Percentiles rank a stretch among this genome's conserved stretches.
These are phyloP conservation scores for Pseudognaphalium luteoalbum DNA, from an alignment of 129 eudicot species.

Conservation along the genomic window DNA sequence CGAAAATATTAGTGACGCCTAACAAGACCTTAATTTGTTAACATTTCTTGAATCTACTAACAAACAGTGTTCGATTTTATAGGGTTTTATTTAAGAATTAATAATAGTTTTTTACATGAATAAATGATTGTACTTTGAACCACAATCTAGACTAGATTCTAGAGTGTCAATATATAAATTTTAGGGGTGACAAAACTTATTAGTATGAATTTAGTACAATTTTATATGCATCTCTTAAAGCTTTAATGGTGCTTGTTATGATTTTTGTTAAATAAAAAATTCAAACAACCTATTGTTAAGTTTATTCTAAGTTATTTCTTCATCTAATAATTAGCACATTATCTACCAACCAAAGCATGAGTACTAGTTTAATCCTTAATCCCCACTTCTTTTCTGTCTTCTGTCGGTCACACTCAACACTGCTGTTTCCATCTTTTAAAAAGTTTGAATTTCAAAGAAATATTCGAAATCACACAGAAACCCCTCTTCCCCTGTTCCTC, in stretches of 20 bases:
- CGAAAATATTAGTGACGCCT: not conserved
- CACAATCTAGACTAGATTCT: no score
- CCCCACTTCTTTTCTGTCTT: constrained; percentile 13
- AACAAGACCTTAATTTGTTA: not conserved
- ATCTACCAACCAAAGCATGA: constrained; percentile 18
- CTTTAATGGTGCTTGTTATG: no score
- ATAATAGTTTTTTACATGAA: no score
- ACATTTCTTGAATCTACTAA: not conserved
- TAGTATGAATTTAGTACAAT: no score
- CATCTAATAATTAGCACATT: not conserved
- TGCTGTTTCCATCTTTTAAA: constrained; percentile 26
- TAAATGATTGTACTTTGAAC: no score
- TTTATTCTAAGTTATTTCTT: no score
- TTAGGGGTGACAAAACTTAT: no score
- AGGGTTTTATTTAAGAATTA: no score
- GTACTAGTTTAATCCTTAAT: constrained; percentile 13
- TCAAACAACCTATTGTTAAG: no score
- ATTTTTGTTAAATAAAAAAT: no score
- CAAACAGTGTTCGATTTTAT: not conserved
- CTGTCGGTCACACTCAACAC: constrained; percentile 25
- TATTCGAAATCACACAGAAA: constrained; percentile 29
- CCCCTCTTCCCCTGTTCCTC: constrained; percentile 24
- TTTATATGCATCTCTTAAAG: no score
- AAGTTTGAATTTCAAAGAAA: constrained; percentile 21
- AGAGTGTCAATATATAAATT: no score